Evolutionary conservation across 1,284 basidiomycete species (phyloP).

Genomic region (Pholiota adiposa): DNA sequence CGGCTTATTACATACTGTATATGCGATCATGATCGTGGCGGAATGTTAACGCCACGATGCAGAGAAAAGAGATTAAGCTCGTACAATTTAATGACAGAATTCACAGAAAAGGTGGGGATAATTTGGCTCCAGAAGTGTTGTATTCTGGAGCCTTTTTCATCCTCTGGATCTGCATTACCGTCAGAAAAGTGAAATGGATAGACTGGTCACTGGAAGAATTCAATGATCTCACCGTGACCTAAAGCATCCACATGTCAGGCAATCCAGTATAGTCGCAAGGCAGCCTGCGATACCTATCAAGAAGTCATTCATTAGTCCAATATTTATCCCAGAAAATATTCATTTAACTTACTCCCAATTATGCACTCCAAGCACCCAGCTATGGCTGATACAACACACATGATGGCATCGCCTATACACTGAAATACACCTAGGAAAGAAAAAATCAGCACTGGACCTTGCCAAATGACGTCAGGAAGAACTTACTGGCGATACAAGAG

Average conservation of each 20-base stretch:
- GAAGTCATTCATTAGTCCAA: conserved; percentile 3
- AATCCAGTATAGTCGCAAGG: conserved; percentile 40
- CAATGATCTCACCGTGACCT: conserved; percentile 27
- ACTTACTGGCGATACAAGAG: conserved; percentile 37
- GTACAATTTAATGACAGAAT: too few species aligned
- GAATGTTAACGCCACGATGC: too few species aligned
- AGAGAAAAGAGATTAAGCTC: too few species aligned
- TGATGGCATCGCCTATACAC: conserved; percentile 48
- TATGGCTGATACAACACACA: conserved; percentile 41
- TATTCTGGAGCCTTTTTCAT: conserved; percentile 25
- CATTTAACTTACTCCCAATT: conserved; percentile 38
- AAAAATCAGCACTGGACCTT: background rate
- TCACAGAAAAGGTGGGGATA: background rate
- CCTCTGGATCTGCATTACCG: conserved; percentile 3
- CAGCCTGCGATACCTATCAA: conserved; percentile 38
- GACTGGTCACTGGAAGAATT: too few species aligned
- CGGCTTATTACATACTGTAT: too few species aligned
- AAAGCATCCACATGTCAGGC: conserved; percentile 42
- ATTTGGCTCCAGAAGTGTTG: conserved; percentile 24
- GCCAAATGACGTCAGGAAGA: background rate
- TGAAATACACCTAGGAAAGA: conserved; percentile 33
- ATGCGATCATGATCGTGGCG: too few species aligned
- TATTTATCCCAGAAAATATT: background rate
- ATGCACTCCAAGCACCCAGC: conserved; percentile 50
- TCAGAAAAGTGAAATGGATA: background rate